Evolutionary conservation across 345 rosid species (phyloP).

Genomic region (Euphorbia pulcherrima): DNA sequence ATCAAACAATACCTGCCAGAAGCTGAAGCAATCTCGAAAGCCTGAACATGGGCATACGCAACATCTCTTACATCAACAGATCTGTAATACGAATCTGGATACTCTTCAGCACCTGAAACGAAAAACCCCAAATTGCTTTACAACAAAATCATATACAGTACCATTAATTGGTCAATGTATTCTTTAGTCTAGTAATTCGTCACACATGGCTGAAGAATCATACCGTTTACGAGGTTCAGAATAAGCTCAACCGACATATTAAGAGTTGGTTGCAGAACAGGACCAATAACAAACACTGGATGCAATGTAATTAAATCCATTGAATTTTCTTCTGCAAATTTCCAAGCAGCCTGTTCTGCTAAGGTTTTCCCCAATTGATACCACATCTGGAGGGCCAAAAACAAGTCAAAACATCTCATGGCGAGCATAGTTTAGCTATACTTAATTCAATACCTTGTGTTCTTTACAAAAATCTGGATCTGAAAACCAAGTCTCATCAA

Average conservation of each 20-base stretch:
- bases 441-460: conserved; percentile 7
- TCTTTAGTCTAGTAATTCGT: too few species aligned
- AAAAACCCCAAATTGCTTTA: background rate
- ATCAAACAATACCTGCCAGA: conserved; percentile 10
- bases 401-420: background rate
- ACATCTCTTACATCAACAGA: conserved; percentile 18
- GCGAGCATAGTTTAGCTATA: background rate
- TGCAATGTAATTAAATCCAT: conserved; percentile 14
- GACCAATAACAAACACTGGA: conserved; percentile 16
- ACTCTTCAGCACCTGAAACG: background rate
- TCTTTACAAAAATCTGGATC: conserved; percentile 9
- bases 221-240: conserved; percentile 12
- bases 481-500: conserved; percentile 26
- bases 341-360: conserved; percentile 25
- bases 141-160: too few species aligned
- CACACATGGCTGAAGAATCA: background rate
- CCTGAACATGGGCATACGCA: conserved; percentile 11
- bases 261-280: conserved; percentile 21
- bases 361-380: conserved; percentile 13
- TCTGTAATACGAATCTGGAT: background rate
- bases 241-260: conserved; percentile 2
- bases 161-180: too few species aligned
- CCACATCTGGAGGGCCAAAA: conserved; percentile 10
- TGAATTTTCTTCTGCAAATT: conserved; percentile 17
- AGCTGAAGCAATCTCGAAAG: conserved; percentile 12